These are phyloP conservation scores for Tylopilus felleus DNA, from an alignment of 768 basidiomycete genomes.

Conservation along the genomic window DNA sequence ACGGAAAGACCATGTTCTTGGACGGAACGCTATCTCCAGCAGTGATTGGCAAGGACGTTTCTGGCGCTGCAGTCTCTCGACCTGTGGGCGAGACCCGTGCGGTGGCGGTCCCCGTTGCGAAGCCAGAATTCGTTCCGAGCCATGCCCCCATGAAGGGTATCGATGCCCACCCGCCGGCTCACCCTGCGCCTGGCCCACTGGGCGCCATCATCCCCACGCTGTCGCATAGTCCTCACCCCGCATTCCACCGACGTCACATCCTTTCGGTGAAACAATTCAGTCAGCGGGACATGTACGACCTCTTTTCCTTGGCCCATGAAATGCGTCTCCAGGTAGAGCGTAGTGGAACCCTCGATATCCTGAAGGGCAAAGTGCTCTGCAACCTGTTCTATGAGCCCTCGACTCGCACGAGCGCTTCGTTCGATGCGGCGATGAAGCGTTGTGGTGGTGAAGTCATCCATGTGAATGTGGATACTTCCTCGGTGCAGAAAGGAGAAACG, in stretches of 20 bases:
- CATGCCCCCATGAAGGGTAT: slow-evolving; percentile 33
- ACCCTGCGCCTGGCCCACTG: slow-evolving; percentile 7
- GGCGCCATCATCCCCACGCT: slow-evolving; percentile 18
- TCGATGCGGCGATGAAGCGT: slow-evolving; percentile 98
- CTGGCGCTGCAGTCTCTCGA: slow-evolving; percentile 53
- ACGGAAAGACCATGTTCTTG: slow-evolving; percentile 84
- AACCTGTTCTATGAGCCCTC: slow-evolving; percentile 97
- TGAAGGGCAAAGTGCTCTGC: slow-evolving; percentile 88
- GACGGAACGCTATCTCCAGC: slow-evolving; percentile 71
- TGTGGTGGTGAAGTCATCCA: slow-evolving; percentile 95
- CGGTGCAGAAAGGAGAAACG: slow-evolving; percentile 90
- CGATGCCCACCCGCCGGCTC: slow-evolving; percentile 19
- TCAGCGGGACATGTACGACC: slow-evolving; percentile 83
- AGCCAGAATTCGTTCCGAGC: slow-evolving; percentile 29
- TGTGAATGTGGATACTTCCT: slow-evolving; percentile 76
- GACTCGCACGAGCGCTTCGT: slow-evolving; percentile 92
- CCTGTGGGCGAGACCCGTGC: slow-evolving; percentile 29
- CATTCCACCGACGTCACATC: slow-evolving; percentile 92
- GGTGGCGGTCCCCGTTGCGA: slow-evolving; percentile 15
- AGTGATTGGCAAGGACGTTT: slow-evolving; percentile 70
- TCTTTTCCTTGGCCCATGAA: slow-evolving; percentile 93
- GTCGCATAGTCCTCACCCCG: slow-evolving; percentile 55
- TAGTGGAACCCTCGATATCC: slow-evolving; percentile 80
- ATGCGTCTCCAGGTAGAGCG: slow-evolving; percentile 97
- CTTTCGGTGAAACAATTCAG: slow-evolving; percentile 92